These are phyloP conservation scores for Aureobasidium sp. DNA, from an alignment of 2,329 filamentous ascomycete genomes.

Conservation along the genomic window DNA sequence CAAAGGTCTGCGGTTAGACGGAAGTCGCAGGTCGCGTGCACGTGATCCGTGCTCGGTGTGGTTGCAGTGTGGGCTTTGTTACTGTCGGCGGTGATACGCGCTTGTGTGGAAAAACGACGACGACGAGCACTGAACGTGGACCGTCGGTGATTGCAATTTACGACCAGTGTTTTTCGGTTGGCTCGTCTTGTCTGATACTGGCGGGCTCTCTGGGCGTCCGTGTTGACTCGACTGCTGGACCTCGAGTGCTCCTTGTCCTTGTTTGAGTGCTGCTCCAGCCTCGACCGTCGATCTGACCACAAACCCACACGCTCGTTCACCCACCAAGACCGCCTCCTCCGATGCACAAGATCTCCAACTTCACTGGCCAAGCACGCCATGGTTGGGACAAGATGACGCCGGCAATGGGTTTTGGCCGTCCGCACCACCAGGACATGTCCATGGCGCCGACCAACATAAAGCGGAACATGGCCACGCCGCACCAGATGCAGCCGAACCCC, in stretches of 20 bases:
- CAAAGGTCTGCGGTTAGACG: neutral
- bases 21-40: neutral
- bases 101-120: slow-evolving; percentile 11
- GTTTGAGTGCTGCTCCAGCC: slow-evolving; percentile 3
- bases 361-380: slow-evolving; percentile 59
- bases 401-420: slow-evolving; percentile 49
- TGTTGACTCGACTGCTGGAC: neutral
- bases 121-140: neutral
- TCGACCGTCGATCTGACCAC: slow-evolving; percentile 8
- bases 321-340: neutral
- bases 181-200: neutral
- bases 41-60: neutral
- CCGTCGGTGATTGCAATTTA: neutral
- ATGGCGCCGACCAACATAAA: slow-evolving; percentile 43
- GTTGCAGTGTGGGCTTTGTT: too few relatives aligned
- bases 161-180: neutral
- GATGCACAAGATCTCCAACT: slow-evolving; percentile 65
- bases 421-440: slow-evolving; percentile 20
- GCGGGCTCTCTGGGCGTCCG: slow-evolving; percentile 14
- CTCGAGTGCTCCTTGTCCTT: neutral
- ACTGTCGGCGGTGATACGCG: neutral
- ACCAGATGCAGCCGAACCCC: slow-evolving; percentile 45
- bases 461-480: slow-evolving; percentile 44
- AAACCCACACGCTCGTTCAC: slow-evolving; percentile 13
- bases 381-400: slow-evolving; percentile 63